These are phyloP conservation scores for Prunus yedoensis DNA, from an alignment of 331 rosid species.

Conservation along the genomic window DNA sequence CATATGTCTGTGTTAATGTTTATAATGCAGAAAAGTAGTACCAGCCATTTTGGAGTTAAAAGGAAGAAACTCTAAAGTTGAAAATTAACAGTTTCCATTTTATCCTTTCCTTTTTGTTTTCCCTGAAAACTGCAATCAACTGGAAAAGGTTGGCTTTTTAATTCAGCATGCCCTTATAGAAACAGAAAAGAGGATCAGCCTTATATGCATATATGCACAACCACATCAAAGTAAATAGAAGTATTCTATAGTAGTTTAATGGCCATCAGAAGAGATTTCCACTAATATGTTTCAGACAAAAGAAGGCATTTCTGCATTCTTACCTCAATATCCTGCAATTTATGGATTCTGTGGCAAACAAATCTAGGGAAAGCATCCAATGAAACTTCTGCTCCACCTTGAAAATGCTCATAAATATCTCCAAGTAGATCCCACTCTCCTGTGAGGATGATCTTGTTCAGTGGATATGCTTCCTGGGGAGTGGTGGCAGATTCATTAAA, in stretches of 20 bases:
- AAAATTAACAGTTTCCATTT: background rate
- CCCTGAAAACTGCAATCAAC: background rate
- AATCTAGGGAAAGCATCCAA: constrained; percentile 57
- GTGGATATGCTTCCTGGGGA: constrained; percentile 67
- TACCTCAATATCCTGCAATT: constrained; percentile 65
- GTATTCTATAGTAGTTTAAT: background rate
- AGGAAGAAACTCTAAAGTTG: background rate
- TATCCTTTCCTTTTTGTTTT: background rate
- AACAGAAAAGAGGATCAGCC: background rate
- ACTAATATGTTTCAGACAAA: constrained; percentile 5
- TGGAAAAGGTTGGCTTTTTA: background rate
- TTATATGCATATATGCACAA: background rate
- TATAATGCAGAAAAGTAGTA: constrained; percentile 4
- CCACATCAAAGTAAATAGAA: background rate
- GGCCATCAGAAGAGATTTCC: background rate
- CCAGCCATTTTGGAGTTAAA: background rate
- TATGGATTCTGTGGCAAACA: constrained; percentile 56
- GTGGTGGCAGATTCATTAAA: constrained; percentile 65
- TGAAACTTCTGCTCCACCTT: constrained; percentile 33
- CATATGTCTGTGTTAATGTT: background rate
- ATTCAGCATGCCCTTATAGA: background rate
- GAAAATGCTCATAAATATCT: constrained; percentile 55
- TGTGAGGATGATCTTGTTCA: constrained; percentile 66
- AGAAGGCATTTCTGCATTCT: constrained; percentile 5
- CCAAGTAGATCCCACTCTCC: constrained; percentile 70